A percentile compares a stretch with the other conserved stretches of the same genome.
These are phyloP conservation scores for Solanum sitiens DNA, from an alignment of 257 asterid species.

Conservation along the genomic window DNA sequence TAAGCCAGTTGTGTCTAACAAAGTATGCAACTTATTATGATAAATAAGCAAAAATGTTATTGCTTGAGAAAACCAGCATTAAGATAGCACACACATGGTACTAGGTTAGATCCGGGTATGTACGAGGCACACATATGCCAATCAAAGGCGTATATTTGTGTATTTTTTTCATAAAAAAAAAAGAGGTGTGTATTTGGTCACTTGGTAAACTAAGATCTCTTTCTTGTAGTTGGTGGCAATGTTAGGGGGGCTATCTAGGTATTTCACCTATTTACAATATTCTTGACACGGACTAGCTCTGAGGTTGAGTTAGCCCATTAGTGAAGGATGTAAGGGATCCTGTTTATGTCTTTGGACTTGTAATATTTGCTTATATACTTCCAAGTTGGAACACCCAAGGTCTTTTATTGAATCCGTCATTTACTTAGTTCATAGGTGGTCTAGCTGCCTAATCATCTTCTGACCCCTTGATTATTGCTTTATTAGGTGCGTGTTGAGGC, in stretches of 20 bases:
- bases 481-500: slow-evolving; percentile 95
- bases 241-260: neutral
- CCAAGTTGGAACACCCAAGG: neutral
- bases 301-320: neutral
- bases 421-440: neutral
- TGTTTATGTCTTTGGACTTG: neutral
- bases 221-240: neutral
- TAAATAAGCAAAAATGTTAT: neutral
- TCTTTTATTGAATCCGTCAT: neutral
- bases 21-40: neutral
- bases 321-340: neutral
- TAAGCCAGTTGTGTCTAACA: neutral
- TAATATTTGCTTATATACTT: neutral
- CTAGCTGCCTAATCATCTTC: neutral
- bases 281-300: neutral
- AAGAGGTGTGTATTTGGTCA: neutral
- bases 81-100: neutral
- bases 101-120: neutral
- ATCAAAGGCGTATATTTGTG: neutral
- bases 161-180: neutral
- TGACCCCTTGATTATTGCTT: slow-evolving; percentile 10
- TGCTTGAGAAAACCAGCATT: neutral
- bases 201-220: neutral
- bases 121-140: neutral
- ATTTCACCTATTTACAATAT: neutral